Evolutionary conservation across 495 filamentous ascomycete genomes (phyloP).

Genomic region (Chlorociboria aeruginascens): DNA sequence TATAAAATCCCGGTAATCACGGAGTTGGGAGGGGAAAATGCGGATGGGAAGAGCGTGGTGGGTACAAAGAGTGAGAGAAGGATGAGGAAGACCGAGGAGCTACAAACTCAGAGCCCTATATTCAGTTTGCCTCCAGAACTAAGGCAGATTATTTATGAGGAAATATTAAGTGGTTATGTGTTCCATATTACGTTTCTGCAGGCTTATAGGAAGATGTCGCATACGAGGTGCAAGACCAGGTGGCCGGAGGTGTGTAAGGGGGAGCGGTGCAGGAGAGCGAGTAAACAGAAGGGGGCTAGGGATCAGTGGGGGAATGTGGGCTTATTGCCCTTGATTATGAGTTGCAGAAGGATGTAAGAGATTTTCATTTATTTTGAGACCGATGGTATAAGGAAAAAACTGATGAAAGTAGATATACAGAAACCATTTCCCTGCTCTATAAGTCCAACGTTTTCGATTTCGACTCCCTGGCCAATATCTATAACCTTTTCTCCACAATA

Average conservation of each 20-base stretch:
- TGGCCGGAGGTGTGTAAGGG: neutral
- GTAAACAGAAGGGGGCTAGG: neutral
- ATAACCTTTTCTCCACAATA: neutral
- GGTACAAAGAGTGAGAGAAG: neutral
- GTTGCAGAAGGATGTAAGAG: neutral
- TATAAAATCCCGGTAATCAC: no score
- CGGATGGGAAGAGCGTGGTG: neutral
- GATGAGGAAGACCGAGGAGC: neutral
- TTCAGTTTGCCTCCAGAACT: neutral
- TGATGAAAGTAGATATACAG: neutral
- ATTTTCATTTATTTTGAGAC: neutral
- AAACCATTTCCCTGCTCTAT: neutral
- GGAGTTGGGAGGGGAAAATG: neutral
- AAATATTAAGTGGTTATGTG: neutral
- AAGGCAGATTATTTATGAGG: neutral
- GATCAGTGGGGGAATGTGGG: neutral
- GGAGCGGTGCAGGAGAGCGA: neutral
- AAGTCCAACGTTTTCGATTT: neutral
- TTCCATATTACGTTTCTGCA: neutral
- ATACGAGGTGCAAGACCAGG: neutral
- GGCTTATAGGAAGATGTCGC: neutral
- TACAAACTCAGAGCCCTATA: neutral
- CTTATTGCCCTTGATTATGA: neutral
- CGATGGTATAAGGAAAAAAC: neutral
- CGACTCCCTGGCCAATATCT: neutral